Evolutionary conservation across 2,329 filamentous ascomycete species (phyloP), one percentile per base, ranked within the genome.

Genomic region (Colletotrichum godetiae): DNA sequence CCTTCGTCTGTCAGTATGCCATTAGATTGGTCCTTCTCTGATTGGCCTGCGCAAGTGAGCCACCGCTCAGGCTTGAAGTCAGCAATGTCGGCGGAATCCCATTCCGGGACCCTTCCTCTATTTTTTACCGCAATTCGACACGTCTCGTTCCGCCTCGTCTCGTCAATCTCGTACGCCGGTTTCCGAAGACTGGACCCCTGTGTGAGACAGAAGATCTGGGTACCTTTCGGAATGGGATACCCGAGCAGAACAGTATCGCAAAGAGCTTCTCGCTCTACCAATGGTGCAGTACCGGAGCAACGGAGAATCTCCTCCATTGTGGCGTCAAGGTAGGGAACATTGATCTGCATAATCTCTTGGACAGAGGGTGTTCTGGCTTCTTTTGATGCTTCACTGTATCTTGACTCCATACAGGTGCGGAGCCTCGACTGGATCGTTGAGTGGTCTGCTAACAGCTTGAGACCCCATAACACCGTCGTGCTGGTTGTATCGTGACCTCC

Each of bases 401-500:
- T 37, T 0, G 24, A 11, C 5, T 62, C 33, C 52, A 74, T 66
- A 0, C 62, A 68, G 0, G 12, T 8, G 0, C 72, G 62, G 3
- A 74, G 68, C 8, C 37, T 62, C 0, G 55, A 33, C 19, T 67
- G 73, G 4, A 42, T 19, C 1, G 13, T n/a, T 3, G 62, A 58
- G 29, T 52, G 19, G 57, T 68, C 69, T 10, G 73, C 67, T 46
- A 19, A 76, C 31, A 53, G 37, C 22, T 73, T 81, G 7, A 79
- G 71, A 72, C 77, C 79, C 79, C 79, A 81, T 0, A 77, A 76
- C 13, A 80, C 46, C 5, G 76, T 75, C 1, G 79, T 77, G 33
- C 78, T 77, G 6, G 77, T 78, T 5, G 78, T 79, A n/a, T 81
- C 79, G 61, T 81, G 79, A 5, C 80, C 80, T 1, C 74, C 79